phyloP scores from a whole-genome alignment of 345 rosid species.

The Populus euphratica region DNA sequence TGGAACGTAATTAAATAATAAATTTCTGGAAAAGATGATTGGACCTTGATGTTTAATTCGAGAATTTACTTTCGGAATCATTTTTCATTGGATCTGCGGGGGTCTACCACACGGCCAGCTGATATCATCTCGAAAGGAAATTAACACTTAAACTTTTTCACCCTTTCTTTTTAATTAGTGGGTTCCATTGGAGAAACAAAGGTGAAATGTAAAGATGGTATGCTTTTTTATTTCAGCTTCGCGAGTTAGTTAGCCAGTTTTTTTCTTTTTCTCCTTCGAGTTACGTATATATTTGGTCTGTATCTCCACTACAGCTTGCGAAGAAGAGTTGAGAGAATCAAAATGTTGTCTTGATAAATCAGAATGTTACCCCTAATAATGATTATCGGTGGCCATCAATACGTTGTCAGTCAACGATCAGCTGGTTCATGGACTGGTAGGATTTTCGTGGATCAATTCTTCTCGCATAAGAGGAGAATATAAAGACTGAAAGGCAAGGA shows the following conservation, averaged over 20 bases:
- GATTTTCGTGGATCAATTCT: too few species aligned
- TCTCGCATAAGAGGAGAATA: too few species aligned
- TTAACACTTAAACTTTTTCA: background rate
- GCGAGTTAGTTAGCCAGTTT: background rate
- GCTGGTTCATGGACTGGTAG: too few species aligned
- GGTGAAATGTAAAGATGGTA: background rate
- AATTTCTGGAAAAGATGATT: conserved; percentile 3
- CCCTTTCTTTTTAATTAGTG: background rate
- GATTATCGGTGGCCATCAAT: too few species aligned
- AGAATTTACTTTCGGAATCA: background rate
- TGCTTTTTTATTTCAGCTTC: background rate
- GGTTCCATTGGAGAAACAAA: conserved; percentile 9
- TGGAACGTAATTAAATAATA: background rate
- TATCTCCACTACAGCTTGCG: background rate
- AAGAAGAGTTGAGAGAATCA: background rate
- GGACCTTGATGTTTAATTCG: conserved; percentile 5
- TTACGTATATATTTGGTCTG: background rate
- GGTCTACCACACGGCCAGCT: conserved; percentile 24
- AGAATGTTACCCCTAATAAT: too few species aligned
- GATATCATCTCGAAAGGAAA: background rate
- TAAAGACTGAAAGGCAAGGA: background rate
- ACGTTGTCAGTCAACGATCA: too few species aligned
- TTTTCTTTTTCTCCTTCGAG: background rate
- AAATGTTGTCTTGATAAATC: background rate
- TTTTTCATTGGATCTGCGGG: background rate